A percentile compares a stretch with the other conserved stretches of the same genome.
Evolutionary conservation across 495 filamentous ascomycete species (phyloP).

Genomic region (Penicillium maclennaniae): DNA sequence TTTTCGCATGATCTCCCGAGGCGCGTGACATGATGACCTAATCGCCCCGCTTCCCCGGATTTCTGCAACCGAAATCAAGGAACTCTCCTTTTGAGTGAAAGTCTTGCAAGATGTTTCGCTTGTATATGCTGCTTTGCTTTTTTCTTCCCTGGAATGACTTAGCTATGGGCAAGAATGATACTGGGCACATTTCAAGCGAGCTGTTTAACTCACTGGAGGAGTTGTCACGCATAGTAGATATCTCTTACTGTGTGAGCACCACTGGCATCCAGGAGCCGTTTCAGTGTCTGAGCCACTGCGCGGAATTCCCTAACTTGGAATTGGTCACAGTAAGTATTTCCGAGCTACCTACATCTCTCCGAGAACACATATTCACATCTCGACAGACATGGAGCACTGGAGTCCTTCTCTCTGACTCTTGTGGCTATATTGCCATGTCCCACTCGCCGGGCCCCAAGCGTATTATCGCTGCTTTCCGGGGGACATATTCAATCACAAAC

Average conservation of each 20-base stretch:
- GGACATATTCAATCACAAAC: slow-evolving; percentile 90
- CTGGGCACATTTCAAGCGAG: slow-evolving; percentile 46
- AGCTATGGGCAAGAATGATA: slow-evolving; percentile 7
- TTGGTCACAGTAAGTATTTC: slow-evolving; percentile 56
- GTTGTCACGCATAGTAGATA: slow-evolving; percentile 82
- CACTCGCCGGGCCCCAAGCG: slow-evolving; percentile 55
- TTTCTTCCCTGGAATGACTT: slow-evolving; percentile 3
- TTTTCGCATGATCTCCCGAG: not conserved
- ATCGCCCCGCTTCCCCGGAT: slow-evolving; percentile 16
- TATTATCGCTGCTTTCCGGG: slow-evolving; percentile 90
- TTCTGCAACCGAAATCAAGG: slow-evolving; percentile 3
- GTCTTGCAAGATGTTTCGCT: slow-evolving; percentile 3
- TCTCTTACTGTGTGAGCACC: slow-evolving; percentile 89
- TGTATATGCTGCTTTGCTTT: not conserved
- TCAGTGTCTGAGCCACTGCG: slow-evolving; percentile 75
- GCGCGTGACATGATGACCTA: not conserved
- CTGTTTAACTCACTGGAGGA: slow-evolving; percentile 84
- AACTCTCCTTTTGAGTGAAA: not conserved
- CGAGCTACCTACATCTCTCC: not conserved
- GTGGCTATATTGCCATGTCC: slow-evolving; percentile 87
- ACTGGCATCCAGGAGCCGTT: slow-evolving; percentile 81
- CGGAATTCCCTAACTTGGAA: slow-evolving; percentile 73
- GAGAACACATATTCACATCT: not conserved
- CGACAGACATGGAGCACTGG: slow-evolving; percentile 84
- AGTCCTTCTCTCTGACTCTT: slow-evolving; percentile 79